Evolutionary conservation across 306 rosid species (phyloP), one percentile per base, ranked within the genome.

Genomic region (Casuarina cunninghamiana): DNA sequence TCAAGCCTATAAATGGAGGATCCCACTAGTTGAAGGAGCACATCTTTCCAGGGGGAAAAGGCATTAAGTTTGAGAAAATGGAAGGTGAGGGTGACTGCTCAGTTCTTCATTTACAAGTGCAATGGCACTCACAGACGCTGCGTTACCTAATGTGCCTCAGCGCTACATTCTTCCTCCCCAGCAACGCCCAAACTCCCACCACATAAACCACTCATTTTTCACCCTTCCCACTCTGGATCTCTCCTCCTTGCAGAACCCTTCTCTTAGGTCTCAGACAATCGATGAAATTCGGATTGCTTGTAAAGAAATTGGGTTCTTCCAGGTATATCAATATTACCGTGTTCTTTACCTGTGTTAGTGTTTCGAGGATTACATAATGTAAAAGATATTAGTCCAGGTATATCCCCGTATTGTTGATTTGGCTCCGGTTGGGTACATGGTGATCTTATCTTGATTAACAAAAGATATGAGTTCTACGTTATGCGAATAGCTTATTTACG

Each of bases 111-210:
- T 79, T 32, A 74, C 82, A 1, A 74, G 90, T 74, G 87, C 83
- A 70, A 74, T 84, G 72, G 74, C 83, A 53, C 85, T 86, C 12
- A 69, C 70, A 12, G 46, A 84, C 13, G 8, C 26, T 60, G 74
- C 85, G 32, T 45, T 53, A 6, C 6, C 86, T 65, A 80, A 76
- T 39, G 76, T 89, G 67, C 90, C 90, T 73, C 83, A 79, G 61
- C 84, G 84, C 72, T 89, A 84, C 53, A 85, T 89, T 75, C 87
- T 89, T 73, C 89, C 87, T 35, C 81, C 84, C 54, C 3, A 74
- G 1, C 32, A 26, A 1, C 32, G 32, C 32, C 32, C 32, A 26
- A 26, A 26, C 32, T 26, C 32, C 32, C 32, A 26, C 69, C 49
- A 48, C 62, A 21, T 68, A 1, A 16, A 60, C 1, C n/a, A 32